Evolutionary conservation across 805 yeast species (phyloP), one percentile per base, ranked within the genome.

Genomic region (Ogataea nitratoaversa): DNA sequence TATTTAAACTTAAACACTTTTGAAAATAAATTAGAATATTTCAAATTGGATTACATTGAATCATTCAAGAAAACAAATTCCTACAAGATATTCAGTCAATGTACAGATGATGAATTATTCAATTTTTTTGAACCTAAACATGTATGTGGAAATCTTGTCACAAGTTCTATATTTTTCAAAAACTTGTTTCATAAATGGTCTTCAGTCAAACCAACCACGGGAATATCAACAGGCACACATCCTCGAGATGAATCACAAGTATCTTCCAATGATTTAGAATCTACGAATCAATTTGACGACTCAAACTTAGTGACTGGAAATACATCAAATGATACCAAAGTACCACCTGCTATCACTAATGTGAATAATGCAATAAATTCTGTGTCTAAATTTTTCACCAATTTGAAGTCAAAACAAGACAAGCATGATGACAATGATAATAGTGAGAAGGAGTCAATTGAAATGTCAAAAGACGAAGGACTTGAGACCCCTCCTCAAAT

Each of bases 81-180:
- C 48, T 84, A 66, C 52, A 52, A 66, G 28, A 63, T 79, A 1
- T 84, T 82, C 58, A 68, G 77, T 47, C 49, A 55, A 19, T 60
- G 59, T 36, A 82, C 90, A 0, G 90, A 83, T 53, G 83, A 79
- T 53, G 84, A 84, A 50, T 59, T 84, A 28, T 84, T 83, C 59
- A 64, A 60, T 38, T 61, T 63, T 36, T 63, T 63, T 39, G 65
- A 59, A 38, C 67, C 67, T 2, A 51, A 44, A 32, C 67, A 62
- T 39, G 53, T 51, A 8, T 51, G 56, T 13, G 51, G 44, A 6
- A 34, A 37, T 4, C 17, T 34, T 16, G 30, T 32, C 2, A 23
- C 36, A 16, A 35, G 37, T 3, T 25, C 31, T 8, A 33, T 36
- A 9, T 38, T 48, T 13, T 40, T 54, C 34, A 48, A 43, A n/a